Evolutionary conservation across 2,329 filamentous ascomycete genomes (phyloP), one percentile per base, ranked within the genome.

Genomic region (Sphaerostilbella broomeana): DNA sequence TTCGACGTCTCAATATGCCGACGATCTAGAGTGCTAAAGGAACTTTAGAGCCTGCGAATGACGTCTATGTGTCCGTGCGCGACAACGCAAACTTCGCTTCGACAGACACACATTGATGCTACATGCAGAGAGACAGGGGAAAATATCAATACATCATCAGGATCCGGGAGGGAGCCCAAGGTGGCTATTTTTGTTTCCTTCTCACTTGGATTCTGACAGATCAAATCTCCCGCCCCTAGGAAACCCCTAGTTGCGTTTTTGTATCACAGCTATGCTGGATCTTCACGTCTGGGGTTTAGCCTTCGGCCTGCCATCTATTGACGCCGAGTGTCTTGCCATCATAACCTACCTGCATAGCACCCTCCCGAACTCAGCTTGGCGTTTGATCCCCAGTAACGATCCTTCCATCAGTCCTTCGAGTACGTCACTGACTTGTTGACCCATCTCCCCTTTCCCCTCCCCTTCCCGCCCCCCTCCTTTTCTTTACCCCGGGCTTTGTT

Each of bases 211-310:
- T 19, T 28, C n/a, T 18, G 34, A 11, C 12, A 25, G 22, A 12
- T 12, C 22, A 12, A 12, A 25, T 25, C 22, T 25, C 24, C 35
- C 35, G 29, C 35, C 26, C 22, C 24, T 24, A 12, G 35, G 18
- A 5, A 13, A 24, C 34, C 21, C 17, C 36, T 32, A 32, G 8
- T 19, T 10, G 21, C n/a, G 2, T 10, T 31, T 29, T 24, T n/a
- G 17, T 16, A 12, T 25, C 16, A 54, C 30, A 13, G 19, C 33
- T 35, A 65, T 64, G 62, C 47, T 65, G 35, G 77, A 90, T 64
- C 76, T 98, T 44, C 84, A 95, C 64, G 75, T 95, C 55, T 94
- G 89, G 83, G 89, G 89, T 35, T 81, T 87, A 39, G 89, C 86
- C 27, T 94, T 95, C 60, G 81, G 80, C 27, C 76, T 95, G 30